These are phyloP conservation scores for Moricandia arvensis DNA, from an alignment of 345 rosid species.

Conservation along the genomic window DNA sequence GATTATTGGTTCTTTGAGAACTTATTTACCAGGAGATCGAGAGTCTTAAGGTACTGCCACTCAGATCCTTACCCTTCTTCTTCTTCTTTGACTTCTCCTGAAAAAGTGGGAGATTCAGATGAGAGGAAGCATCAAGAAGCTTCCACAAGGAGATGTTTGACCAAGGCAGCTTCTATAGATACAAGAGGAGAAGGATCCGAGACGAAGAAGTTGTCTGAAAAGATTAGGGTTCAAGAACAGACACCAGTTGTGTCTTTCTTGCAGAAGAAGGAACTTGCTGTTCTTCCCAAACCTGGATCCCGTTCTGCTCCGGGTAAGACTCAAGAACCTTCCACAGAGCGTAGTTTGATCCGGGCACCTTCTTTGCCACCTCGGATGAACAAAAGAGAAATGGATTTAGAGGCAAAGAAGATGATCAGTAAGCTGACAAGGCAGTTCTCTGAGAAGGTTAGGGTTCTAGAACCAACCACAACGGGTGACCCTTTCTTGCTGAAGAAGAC, in stretches of 20 bases:
- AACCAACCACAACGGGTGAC: slow-evolving; percentile 11
- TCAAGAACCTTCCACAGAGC: slow-evolving; percentile 24
- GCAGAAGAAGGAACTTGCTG: slow-evolving; percentile 14
- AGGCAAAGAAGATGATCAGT: slow-evolving; percentile 31
- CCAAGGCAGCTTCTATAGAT: slow-evolving; percentile 5
- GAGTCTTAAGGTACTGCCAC: slow-evolving; percentile 47
- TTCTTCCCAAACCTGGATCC: slow-evolving; percentile 6
- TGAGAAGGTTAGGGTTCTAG: slow-evolving; percentile 36
- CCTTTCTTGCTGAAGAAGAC: slow-evolving; percentile 25
- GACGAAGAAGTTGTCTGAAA: slow-evolving; percentile 16
- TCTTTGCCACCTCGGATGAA: slow-evolving; percentile 38
- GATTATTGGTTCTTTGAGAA: slow-evolving; percentile 70
- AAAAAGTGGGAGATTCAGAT: slow-evolving; percentile 22
- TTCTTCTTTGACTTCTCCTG: slow-evolving; percentile 30
- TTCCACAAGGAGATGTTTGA: slow-evolving; percentile 1
- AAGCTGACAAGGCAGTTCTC: slow-evolving; percentile 50
- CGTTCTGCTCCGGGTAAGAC: slow-evolving; percentile 33
- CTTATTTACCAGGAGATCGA: slow-evolving; percentile 39
- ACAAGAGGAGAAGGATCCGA: slow-evolving; percentile 14
- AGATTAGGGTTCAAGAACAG: slow-evolving; percentile 30
- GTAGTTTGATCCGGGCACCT: slow-evolving; percentile 36
- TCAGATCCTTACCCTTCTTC: slow-evolving; percentile 63
- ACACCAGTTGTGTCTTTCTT: slow-evolving; percentile 16
- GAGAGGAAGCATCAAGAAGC: slow-evolving; percentile 9
- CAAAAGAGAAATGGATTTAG: slow-evolving; percentile 23